Evolutionary conservation across 2,329 filamentous ascomycete genomes (phyloP).

Genomic region (Epicoccum nigrum): DNA sequence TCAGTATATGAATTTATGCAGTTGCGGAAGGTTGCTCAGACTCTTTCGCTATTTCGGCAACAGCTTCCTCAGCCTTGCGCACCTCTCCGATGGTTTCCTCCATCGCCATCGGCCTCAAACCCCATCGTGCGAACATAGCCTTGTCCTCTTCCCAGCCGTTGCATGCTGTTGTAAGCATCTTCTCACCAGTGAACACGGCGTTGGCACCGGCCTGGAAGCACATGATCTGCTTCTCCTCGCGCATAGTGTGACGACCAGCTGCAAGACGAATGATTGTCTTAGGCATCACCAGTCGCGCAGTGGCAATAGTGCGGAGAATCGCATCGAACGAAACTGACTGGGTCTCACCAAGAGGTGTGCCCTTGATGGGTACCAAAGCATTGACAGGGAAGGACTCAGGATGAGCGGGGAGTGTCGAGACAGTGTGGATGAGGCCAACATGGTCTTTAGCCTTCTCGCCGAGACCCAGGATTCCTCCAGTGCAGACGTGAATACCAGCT

Average conservation of each 20-base stretch:
- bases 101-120: slow-evolving; percentile 73
- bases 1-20: background rate
- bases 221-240: slow-evolving; percentile 85
- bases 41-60: slow-evolving; percentile 19
- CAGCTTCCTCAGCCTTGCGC: slow-evolving; percentile 25
- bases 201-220: slow-evolving; percentile 93
- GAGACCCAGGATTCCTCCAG: slow-evolving; percentile 84
- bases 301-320: slow-evolving; percentile 81
- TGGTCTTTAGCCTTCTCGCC: slow-evolving; percentile 81
- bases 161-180: slow-evolving; percentile 92
- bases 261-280: slow-evolving; percentile 85
- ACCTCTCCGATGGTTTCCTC: slow-evolving; percentile 44
- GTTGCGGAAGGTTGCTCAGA: slow-evolving; percentile 13
- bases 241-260: slow-evolving; percentile 81
- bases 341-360: slow-evolving; percentile 79
- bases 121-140: slow-evolving; percentile 83
- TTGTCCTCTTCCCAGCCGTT: slow-evolving; percentile 90
- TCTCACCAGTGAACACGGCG: slow-evolving; percentile 93
- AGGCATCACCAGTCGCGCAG: slow-evolving; percentile 82
- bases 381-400: slow-evolving; percentile 93
- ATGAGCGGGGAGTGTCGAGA: slow-evolving; percentile 78
- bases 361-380: slow-evolving; percentile 87
- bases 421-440: slow-evolving; percentile 81
- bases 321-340: slow-evolving; percentile 77
- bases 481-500: slow-evolving; percentile 88